Base-by-base conservation (phyloP, 345 rosid species). In the Populus deltoides region DNA sequence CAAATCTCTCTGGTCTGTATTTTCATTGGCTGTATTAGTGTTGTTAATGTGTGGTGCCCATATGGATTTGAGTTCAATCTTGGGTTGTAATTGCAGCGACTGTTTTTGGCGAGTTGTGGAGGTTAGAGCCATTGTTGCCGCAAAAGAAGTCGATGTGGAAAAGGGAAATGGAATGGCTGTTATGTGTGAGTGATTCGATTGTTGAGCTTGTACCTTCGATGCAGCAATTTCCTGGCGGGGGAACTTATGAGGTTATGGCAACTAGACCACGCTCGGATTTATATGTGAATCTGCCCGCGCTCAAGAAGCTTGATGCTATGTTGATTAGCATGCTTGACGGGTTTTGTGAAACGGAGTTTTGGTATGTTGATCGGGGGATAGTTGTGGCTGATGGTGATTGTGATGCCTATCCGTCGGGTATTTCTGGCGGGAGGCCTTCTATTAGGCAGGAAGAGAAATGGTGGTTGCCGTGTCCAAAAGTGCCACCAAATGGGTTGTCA, bases 271-370 rank as follows among this genome's bases (percentile, higher is more conserved):
- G 98, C 7, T 92, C 94, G 6, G 98, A 97, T 87, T 85, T 97
- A 61, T 90, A 91, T 70, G 77, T 93, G n/a, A 94, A 92, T 85
- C 91, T 97, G 35, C 99, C 98, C 71, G 99, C 99, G 2, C 90
- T 97, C 27, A 97, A 86, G 97, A 94, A 97, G 86, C 97, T 97
- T 25, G 99, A 97, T 76, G 97, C 97, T 0, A 89, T 97, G 96
- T 70, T 97, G 84, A 86, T 90, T 62, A 80, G 85, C 71, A 90
- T 91, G 89, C 98, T 97, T 18, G 94, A 97, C 70, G 90, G 87
- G 59, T 97, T 97, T 73, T 72, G 72, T 24, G 87, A 92, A 63
- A 92, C 91, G 0, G 97, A 94, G 78, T 94, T 97, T 78, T 92
- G 92, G 92, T 97, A 94, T 82, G 94, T 90, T 13, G 98, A 97